phyloP scores from a whole-genome alignment of 208 protist species.

The Tritrichomonas musculus region DNA sequence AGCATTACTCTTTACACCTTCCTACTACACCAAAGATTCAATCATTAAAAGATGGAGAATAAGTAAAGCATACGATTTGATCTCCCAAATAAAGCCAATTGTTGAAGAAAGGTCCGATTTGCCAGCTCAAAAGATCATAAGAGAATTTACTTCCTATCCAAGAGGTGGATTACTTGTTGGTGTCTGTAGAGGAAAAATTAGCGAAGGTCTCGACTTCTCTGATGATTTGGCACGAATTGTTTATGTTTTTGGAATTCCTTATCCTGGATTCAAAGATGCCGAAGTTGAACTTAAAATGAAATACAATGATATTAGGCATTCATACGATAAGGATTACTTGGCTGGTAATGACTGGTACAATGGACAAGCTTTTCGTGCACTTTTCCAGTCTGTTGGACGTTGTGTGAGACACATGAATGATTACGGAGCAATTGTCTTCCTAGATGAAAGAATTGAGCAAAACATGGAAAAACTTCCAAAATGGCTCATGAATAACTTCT shows the following conservation, averaged over 20 bases:
- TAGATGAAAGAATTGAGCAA: slow-evolving; percentile 26
- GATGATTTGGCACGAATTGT: slow-evolving; percentile 34
- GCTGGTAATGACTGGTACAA: not conserved
- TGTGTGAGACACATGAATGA: slow-evolving; percentile 38
- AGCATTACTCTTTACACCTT: slow-evolving; percentile 34
- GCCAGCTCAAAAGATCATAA: not conserved
- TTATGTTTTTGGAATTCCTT: slow-evolving; percentile 1
- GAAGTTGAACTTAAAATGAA: not conserved
- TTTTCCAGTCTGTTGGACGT: slow-evolving; percentile 40
- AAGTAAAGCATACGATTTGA: not conserved
- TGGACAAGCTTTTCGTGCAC: not conserved
- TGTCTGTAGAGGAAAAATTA: slow-evolving; percentile 43
- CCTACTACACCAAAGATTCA: not conserved
- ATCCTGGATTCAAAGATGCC: not conserved
- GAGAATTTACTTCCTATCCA: not conserved
- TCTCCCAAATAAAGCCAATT: not conserved
- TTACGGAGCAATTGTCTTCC: slow-evolving; percentile 44
- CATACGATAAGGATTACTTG: not conserved
- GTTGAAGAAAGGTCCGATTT: not conserved
- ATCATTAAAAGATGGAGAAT: slow-evolving; percentile 25
- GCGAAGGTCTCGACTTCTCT: slow-evolving; percentile 44
- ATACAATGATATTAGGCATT: not conserved
- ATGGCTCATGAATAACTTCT: too few species aligned
- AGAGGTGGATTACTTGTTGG: slow-evolving; percentile 37
- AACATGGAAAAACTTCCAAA: too few species aligned